Conservation (phyloP, 352 stramenopile genomes). For the Phytophthora tentaculata region DNA sequence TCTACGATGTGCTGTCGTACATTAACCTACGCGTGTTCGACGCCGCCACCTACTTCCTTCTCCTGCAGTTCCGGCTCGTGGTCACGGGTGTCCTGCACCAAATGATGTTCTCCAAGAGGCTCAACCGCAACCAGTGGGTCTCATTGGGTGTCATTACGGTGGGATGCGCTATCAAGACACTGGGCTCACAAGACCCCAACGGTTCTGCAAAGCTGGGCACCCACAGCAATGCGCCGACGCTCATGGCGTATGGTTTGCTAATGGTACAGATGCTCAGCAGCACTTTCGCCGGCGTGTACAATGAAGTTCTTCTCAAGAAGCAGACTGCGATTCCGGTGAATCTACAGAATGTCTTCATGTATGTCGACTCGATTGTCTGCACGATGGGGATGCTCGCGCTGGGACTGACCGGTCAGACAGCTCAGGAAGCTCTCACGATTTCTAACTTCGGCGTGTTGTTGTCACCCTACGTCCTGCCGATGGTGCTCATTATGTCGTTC, state of each 20-base stretch:
- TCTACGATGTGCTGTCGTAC: slow-evolving; percentile 87
- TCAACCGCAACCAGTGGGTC: slow-evolving; percentile 83
- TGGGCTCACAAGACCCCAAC: slow-evolving; percentile 42
- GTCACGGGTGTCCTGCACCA: slow-evolving; percentile 81
- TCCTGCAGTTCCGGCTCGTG: slow-evolving; percentile 85
- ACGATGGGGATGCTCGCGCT: slow-evolving; percentile 70
- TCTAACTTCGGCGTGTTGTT: slow-evolving; percentile 66
- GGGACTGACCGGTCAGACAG: slow-evolving; percentile 73
- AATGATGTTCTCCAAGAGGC: slow-evolving; percentile 73
- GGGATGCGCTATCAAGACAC: slow-evolving; percentile 80
- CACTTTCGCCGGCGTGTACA: slow-evolving; percentile 86
- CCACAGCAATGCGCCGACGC: slow-evolving; percentile 20
- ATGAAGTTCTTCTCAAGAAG: slow-evolving; percentile 84
- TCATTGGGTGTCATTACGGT: slow-evolving; percentile 73
- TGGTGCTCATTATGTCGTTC: slow-evolving; percentile 87
- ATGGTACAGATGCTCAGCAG: slow-evolving; percentile 83
- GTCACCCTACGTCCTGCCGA: slow-evolving; percentile 74
- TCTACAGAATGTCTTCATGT: slow-evolving; percentile 89
- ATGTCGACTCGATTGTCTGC: slow-evolving; percentile 81
- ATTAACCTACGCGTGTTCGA: slow-evolving; percentile 82
- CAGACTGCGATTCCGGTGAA: slow-evolving; percentile 73
- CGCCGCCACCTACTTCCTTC: slow-evolving; percentile 77
- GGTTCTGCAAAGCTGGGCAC: slow-evolving; percentile 15
- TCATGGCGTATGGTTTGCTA: slow-evolving; percentile 65
- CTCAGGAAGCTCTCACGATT: slow-evolving; percentile 53